Conservation (phyloP, 441 rosid genomes). For the Gossypium schwendimanii region DNA sequence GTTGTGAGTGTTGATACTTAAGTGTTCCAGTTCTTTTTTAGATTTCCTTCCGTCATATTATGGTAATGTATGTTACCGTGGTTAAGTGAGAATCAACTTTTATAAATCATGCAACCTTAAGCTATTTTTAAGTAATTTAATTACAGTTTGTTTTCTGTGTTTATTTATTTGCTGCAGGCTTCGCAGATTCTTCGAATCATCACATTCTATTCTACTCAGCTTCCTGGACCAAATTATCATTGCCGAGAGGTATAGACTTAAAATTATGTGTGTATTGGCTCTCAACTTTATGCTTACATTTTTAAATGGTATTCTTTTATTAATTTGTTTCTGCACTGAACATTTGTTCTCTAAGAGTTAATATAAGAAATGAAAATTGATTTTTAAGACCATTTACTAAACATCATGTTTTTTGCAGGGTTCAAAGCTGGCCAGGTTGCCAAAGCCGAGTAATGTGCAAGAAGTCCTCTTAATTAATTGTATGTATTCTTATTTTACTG, state of each 20-base stretch:
- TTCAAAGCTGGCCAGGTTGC: constrained; percentile 74
- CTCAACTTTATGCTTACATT: background rate
- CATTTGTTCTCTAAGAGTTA: background rate
- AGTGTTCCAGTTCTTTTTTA: constrained; percentile 4
- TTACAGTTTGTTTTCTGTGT: background rate
- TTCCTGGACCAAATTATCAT: constrained; percentile 98
- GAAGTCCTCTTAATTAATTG: constrained; percentile 82
- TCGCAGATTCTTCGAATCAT: constrained; percentile 78
- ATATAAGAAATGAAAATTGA: background rate
- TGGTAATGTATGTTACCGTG: background rate
- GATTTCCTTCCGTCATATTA: background rate
- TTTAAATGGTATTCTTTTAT: background rate
- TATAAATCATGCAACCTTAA: background rate
- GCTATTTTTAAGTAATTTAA: background rate
- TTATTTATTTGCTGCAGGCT: constrained; percentile 41
- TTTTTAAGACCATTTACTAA: constrained; percentile 8
- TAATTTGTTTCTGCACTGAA: background rate
- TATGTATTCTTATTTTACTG: constrained; percentile 27
- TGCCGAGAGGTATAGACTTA: constrained; percentile 74
- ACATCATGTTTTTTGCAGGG: constrained; percentile 49
- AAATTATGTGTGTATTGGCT: background rate
- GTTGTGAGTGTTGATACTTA: constrained; percentile 56
- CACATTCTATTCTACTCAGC: constrained; percentile 93
- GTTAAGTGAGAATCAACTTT: background rate
- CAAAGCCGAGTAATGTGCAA: constrained; percentile 54